These are phyloP conservation scores for Pleoardoris graminearum DNA, from an alignment of 2,329 filamentous ascomycete genomes.

Conservation along the genomic window DNA sequence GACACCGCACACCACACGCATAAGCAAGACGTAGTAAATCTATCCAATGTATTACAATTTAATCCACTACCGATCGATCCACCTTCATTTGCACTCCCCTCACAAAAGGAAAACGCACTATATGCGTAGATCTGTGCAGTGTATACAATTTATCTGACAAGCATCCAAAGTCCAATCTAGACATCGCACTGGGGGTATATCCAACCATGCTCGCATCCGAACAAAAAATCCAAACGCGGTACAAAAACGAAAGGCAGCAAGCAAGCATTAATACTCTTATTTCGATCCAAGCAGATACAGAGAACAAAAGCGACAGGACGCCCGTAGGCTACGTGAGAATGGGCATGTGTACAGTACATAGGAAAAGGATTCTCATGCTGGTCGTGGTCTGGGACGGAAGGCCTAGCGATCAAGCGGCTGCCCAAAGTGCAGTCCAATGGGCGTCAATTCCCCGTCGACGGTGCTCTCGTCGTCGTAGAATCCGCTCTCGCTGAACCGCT, in stretches of 20 bases:
- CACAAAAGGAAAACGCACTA: background rate
- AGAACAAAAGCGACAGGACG: slow-evolving; percentile 3
- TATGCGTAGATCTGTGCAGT: background rate
- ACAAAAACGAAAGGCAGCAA: slow-evolving; percentile 10
- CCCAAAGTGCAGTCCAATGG: slow-evolving; percentile 40
- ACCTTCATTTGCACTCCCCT: too few species aligned
- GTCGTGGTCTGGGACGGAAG: background rate
- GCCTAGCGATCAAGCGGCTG: slow-evolving; percentile 25
- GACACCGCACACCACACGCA: background rate
- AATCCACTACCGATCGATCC: background rate
- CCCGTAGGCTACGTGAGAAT: background rate
- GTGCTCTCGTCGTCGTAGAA: slow-evolving; percentile 57
- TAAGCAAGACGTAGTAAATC: background rate
- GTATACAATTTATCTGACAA: slow-evolving; percentile 10
- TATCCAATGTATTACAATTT: slow-evolving; percentile 7
- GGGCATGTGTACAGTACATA: background rate
- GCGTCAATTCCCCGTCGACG: slow-evolving; percentile 44
- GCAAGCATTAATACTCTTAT: slow-evolving; percentile 15
- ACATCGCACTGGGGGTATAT: slow-evolving; percentile 27
- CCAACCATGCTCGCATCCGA: slow-evolving; percentile 22
- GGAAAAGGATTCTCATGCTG: background rate
- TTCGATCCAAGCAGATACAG: background rate
- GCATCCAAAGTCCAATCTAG: slow-evolving; percentile 12
- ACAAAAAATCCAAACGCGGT: slow-evolving; percentile 16
- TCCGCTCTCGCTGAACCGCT: slow-evolving; percentile 51